Evolutionary conservation across 2,329 filamentous ascomycete species (phyloP).

Genomic region (Arthrobotrys conoides): DNA sequence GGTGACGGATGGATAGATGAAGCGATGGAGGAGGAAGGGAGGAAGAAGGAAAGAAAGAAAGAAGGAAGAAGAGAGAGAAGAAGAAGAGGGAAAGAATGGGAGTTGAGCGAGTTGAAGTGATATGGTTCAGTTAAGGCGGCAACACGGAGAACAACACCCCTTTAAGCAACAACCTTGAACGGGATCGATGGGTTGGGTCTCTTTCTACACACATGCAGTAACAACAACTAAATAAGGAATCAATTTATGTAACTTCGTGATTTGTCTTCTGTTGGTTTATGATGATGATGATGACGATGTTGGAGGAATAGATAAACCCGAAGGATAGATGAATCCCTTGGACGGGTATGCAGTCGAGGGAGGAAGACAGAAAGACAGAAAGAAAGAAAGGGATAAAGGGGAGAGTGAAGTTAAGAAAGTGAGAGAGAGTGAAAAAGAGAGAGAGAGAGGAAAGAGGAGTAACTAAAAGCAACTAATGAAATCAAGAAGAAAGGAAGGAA

Average conservation of each 20-base stretch:
- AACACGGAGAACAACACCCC: slow-evolving; percentile 7
- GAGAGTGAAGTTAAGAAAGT: slow-evolving; percentile 48
- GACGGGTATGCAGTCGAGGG: slow-evolving; percentile 47
- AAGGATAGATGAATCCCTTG: slow-evolving; percentile 71
- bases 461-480: no score
- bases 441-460: neutral
- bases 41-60: slow-evolving; percentile 62
- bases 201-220: no score
- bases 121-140: neutral
- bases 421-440: slow-evolving; percentile 24
- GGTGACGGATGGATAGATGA: slow-evolving; percentile 62
- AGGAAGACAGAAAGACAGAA: no score
- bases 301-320: slow-evolving; percentile 66
- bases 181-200: no score
- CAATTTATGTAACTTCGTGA: no score
- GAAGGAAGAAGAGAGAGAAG: slow-evolving; percentile 55
- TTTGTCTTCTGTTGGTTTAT: neutral
- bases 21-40: slow-evolving; percentile 54
- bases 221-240: no score
- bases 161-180: neutral
- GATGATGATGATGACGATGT: slow-evolving; percentile 64
- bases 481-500: no score
- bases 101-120: slow-evolving; percentile 8
- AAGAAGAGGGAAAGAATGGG: slow-evolving; percentile 42
- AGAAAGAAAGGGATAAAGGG: slow-evolving; percentile 38